Conservation (phyloP, 2,329 filamentous ascomycete genomes). For the Cordyceps javanica region DNA sequence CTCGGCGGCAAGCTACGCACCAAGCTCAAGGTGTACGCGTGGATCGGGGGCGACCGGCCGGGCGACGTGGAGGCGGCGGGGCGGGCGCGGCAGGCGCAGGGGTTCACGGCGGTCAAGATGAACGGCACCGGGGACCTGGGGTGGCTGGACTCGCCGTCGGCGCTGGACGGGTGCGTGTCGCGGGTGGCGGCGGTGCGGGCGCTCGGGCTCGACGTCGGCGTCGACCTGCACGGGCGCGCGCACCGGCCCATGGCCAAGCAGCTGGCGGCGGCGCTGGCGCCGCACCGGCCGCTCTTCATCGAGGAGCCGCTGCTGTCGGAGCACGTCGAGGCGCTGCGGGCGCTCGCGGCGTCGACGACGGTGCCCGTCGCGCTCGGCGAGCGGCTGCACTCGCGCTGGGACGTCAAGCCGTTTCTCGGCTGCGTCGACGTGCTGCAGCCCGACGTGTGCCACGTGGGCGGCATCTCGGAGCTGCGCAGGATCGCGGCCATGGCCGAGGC, state of each 20-base stretch:
- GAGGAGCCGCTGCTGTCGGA: constrained; percentile 69
- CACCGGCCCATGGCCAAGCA: constrained; percentile 81
- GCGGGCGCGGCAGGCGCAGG: constrained; percentile 52
- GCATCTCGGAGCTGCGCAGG: constrained; percentile 63
- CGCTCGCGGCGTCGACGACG: constrained; percentile 39
- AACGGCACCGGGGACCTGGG: constrained; percentile 70
- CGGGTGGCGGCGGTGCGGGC: constrained; percentile 63
- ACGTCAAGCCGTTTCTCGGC: constrained; percentile 63
- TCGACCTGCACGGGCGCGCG: constrained; percentile 73
- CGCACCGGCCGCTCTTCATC: constrained; percentile 66
- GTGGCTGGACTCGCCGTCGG: constrained; percentile 67
- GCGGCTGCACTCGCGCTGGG: constrained; percentile 65
- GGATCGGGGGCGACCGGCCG: constrained; percentile 72
- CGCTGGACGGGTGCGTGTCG: constrained; percentile 57
- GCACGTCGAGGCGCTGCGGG: constrained; percentile 55
- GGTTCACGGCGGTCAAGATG: constrained; percentile 68
- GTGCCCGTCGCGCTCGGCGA: constrained; percentile 68
- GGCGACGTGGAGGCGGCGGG: constrained; percentile 58
- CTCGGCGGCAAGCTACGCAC: constrained; percentile 68
- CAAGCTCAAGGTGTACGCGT: constrained; percentile 66
- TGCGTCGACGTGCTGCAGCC: constrained; percentile 69
- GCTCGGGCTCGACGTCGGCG: constrained; percentile 63
- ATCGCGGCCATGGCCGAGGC: constrained; percentile 67
- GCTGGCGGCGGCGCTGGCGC: constrained; percentile 59
- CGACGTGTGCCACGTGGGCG: constrained; percentile 65